Evolutionary conservation across 2,329 filamentous ascomycete species (phyloP), one percentile per base, ranked within the genome.

Genomic region (Colletotrichum scovillei): DNA sequence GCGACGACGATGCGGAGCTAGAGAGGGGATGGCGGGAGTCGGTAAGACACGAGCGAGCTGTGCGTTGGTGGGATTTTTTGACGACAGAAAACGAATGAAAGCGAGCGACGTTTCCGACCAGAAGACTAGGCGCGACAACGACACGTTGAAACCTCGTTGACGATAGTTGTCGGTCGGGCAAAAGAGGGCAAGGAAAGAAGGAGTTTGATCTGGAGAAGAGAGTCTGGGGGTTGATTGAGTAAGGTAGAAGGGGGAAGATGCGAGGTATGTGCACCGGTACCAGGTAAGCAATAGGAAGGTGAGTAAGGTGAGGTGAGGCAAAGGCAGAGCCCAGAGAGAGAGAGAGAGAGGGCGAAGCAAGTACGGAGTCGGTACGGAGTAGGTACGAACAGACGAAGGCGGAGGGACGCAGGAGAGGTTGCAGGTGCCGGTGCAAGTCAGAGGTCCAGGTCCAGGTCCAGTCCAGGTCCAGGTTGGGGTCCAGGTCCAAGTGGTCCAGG

Each of bases 21-120:
- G 60, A 57, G 53, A 69, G 71, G 71, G 56, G 52, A 32, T 46
- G 62, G 62, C 62, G 70, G 66, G 35, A 56, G 67, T 65, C 60
- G 69, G 70, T 70, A 60, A 73, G 70, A 70, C 70, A 73, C 63
- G 60, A 73, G 70, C 70, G 60, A 73, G 70, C 70, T 73, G 67
- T 57, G 57, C 71, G 67, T 71, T 73, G 70, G 71, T 73, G 71
- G 67, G 62, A 73, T 71, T 66, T 35, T 42, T 70, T 30, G 62
- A 73, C 71, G 55, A 73, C 55, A 65, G 70, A 73, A 42, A 49
- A 71, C 56, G 32, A 49, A 64, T 72, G 67, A 66, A 73, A 73
- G 67, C 67, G 67, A 73, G 67, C 65, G 71, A 73, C 67, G 71
- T 73, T 73, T 71, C 67, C 71, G 67, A 49, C 19, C 42, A 49